Percentiles rank a stretch among this genome's conserved stretches.
Conservation (phyloP, 176 grass and related monocot genomes). For the Lolium multiflorum region DNA sequence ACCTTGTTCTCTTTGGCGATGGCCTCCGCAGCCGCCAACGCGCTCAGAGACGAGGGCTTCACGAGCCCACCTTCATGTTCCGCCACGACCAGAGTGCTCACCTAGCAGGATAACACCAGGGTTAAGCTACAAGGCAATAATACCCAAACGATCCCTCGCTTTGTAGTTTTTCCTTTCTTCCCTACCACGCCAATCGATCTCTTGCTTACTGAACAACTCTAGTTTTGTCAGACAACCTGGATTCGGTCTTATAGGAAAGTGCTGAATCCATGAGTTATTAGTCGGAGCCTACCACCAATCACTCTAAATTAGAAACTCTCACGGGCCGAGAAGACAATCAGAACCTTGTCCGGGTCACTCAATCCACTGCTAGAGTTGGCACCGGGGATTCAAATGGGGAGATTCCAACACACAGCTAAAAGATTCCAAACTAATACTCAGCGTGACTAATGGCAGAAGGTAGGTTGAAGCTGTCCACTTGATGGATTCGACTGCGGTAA, state of each 20-base stretch:
- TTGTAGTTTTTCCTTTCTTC: too few relatives aligned
- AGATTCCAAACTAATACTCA: too few relatives aligned
- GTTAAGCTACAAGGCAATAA: neutral
- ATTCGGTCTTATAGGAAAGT: too few relatives aligned
- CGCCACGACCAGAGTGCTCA: constrained; percentile 77
- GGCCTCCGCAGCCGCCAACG: constrained; percentile 66
- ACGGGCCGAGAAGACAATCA: neutral
- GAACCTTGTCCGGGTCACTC: neutral
- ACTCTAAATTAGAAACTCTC: too few relatives aligned
- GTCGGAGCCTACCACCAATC: too few relatives aligned
- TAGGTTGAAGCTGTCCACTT: neutral
- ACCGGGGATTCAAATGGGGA: neutral
- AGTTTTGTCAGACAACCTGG: too few relatives aligned
- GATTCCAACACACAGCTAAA: too few relatives aligned
- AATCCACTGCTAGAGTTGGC: neutral
- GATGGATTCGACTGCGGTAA: too few relatives aligned
- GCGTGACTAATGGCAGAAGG: neutral
- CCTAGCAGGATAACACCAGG: constrained; percentile 35
- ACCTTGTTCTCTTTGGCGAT: constrained; percentile 64
- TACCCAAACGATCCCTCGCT: too few relatives aligned
- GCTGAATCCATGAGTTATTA: too few relatives aligned
- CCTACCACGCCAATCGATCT: too few relatives aligned
- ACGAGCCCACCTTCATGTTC: constrained; percentile 85
- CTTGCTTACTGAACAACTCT: too few relatives aligned
- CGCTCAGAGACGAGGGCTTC: constrained; percentile 87